phyloP scores from a whole-genome alignment of 768 basidiomycete species.

The Pulveroboletus sp. region DNA sequence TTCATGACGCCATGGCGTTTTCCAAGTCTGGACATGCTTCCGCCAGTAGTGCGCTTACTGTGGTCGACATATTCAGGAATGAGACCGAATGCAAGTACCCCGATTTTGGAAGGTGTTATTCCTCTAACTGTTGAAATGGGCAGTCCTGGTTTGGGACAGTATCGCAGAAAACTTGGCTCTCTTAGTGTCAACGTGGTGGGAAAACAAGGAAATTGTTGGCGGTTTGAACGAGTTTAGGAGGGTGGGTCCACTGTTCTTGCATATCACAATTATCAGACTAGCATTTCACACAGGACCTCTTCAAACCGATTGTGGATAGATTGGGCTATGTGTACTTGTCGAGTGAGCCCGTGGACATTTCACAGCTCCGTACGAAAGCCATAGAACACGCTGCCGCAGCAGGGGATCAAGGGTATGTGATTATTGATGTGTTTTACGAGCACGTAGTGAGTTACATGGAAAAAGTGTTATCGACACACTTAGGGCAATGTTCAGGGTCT shows the following conservation, averaged over 20 bases:
- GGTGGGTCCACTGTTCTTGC: conserved; percentile 37
- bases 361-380: conserved; percentile 72
- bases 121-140: conserved; percentile 3
- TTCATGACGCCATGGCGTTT: conserved; percentile 79
- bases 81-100: conserved; percentile 72
- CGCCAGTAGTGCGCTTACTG: conserved; percentile 71
- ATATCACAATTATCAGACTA: neutral
- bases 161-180: conserved; percentile 54
- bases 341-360: conserved; percentile 63
- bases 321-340: conserved; percentile 75
- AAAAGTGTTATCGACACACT: conserved; percentile 77
- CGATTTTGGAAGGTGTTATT: neutral
- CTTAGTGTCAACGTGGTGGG: conserved; percentile 79
- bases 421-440: neutral
- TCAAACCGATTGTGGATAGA: conserved; percentile 71
- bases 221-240: conserved; percentile 59
- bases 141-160: conserved; percentile 82
- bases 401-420: conserved; percentile 39
- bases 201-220: conserved; percentile 53
- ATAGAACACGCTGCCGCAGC: conserved; percentile 54
- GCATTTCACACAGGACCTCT: conserved; percentile 45
- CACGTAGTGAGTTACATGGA: neutral
- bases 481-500: conserved; percentile 64
- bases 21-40: conserved; percentile 77
- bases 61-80: conserved; percentile 63